Percentiles rank a stretch among this genome's conserved stretches.
Conservation (phyloP, 192 early-diverging fungal genomes). For the Anaeromyces robustus region DNA sequence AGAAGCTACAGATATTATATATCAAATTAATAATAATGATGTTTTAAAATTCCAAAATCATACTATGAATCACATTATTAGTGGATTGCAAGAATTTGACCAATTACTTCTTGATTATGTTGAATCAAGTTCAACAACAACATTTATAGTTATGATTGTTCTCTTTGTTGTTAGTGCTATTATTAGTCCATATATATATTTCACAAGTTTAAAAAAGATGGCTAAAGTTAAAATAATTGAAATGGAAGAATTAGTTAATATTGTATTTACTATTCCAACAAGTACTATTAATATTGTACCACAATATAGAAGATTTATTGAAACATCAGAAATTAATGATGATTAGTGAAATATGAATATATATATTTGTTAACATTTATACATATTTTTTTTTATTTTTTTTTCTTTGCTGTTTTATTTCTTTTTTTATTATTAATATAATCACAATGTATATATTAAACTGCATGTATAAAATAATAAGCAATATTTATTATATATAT, state of each 20-base stretch:
- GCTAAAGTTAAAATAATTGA: background rate
- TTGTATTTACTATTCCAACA: background rate
- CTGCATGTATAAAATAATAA: no score
- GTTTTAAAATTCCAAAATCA: background rate
- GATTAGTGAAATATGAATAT: background rate
- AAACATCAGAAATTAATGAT: background rate
- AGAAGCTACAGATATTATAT: background rate
- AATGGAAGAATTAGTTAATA: background rate
- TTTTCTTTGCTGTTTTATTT: no score
- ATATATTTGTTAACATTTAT: no score
- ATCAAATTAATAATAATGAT: background rate
- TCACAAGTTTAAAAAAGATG: background rate
- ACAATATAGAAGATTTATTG: background rate
- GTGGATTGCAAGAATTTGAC: background rate
- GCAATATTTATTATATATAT: no score
- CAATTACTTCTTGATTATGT: background rate
- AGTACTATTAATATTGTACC: background rate
- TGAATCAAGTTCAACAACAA: background rate
- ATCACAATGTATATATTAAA: no score
- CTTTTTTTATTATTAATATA: no score
- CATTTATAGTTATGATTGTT: background rate
- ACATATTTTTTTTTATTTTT: no score
- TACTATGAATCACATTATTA: background rate
- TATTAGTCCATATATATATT: background rate
- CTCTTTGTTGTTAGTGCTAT: background rate